These are phyloP conservation scores for Aspergillus neotritici DNA, from an alignment of 2,329 filamentous ascomycete genomes.

Conservation along the genomic window DNA sequence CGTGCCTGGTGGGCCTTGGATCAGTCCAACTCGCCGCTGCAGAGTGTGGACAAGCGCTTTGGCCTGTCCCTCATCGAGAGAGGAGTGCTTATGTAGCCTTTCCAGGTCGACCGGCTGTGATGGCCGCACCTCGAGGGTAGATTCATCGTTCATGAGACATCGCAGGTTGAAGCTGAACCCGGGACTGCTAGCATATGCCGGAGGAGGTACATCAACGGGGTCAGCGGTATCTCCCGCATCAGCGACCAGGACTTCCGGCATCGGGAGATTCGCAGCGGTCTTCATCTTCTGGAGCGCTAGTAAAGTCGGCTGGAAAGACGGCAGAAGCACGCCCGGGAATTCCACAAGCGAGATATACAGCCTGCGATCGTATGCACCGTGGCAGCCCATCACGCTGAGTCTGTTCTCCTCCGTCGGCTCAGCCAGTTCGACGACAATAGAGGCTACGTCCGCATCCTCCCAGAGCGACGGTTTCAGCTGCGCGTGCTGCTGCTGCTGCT, in stretches of 20 bases:
- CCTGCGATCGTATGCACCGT: neutral
- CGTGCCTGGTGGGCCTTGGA: conserved; percentile 27
- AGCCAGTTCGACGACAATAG: conserved; percentile 24
- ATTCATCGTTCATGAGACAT: conserved; percentile 22
- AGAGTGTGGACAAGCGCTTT: conserved; percentile 15
- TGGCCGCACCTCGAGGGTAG: conserved; percentile 18
- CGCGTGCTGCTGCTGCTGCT: neutral
- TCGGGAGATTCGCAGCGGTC: conserved; percentile 42
- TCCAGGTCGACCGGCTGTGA: conserved; percentile 13
- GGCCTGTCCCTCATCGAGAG: conserved; percentile 19
- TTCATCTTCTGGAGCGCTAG: conserved; percentile 52
- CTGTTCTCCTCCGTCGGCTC: conserved; percentile 21
- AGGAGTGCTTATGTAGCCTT: conserved; percentile 13
- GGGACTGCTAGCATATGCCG: conserved; percentile 46
- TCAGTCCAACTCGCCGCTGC: conserved; percentile 16
- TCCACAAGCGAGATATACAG: conserved; percentile 46
- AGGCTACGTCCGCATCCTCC: conserved; percentile 22
- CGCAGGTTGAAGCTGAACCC: conserved; percentile 46
- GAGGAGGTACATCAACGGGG: conserved; percentile 37
- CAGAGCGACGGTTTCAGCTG: conserved; percentile 14
- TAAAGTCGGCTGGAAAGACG: conserved; percentile 55
- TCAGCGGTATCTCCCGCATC: conserved; percentile 1
- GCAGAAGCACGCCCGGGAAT: conserved; percentile 56
- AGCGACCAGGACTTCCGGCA: conserved; percentile 40
- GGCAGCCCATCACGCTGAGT: conserved; percentile 16